phyloP scores from a whole-genome alignment of 176 grass and related monocot species.

The Stipa capillata region DNA sequence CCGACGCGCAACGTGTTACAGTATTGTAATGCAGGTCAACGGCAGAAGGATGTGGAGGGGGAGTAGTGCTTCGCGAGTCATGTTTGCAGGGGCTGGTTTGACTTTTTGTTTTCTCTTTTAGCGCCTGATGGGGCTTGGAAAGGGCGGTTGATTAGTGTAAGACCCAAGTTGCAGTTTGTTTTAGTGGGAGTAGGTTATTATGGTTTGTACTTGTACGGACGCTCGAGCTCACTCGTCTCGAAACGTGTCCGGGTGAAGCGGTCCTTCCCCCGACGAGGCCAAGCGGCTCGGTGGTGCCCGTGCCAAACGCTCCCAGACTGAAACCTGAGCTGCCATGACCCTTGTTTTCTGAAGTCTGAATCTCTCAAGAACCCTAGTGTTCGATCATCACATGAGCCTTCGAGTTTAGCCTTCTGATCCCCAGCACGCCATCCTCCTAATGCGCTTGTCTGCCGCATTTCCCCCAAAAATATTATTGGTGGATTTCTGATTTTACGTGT shows the following conservation, averaged over 20 bases:
- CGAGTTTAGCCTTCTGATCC: neutral
- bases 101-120: neutral
- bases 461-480: neutral
- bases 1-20: neutral
- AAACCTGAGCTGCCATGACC: neutral
- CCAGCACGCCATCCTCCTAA: neutral
- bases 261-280: neutral
- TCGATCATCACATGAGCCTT: too few species aligned
- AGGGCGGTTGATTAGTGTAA: neutral
- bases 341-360: too few species aligned
- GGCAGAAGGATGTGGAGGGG: neutral
- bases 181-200: neutral
- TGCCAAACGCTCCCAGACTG: neutral
- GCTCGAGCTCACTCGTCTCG: neutral
- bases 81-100: neutral
- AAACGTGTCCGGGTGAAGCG: too few species aligned
- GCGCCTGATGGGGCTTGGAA: neutral
- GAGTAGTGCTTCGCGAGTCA: slow-evolving; percentile 3
- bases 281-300: neutral
- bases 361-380: too few species aligned
- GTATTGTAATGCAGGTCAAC: slow-evolving; percentile 16
- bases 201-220: neutral
- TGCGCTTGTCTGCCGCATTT: neutral
- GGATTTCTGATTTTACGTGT: too few species aligned
- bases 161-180: neutral